Base-by-base conservation (phyloP, 768 basidiomycete species). In the Kwoniella sp. region DNA sequence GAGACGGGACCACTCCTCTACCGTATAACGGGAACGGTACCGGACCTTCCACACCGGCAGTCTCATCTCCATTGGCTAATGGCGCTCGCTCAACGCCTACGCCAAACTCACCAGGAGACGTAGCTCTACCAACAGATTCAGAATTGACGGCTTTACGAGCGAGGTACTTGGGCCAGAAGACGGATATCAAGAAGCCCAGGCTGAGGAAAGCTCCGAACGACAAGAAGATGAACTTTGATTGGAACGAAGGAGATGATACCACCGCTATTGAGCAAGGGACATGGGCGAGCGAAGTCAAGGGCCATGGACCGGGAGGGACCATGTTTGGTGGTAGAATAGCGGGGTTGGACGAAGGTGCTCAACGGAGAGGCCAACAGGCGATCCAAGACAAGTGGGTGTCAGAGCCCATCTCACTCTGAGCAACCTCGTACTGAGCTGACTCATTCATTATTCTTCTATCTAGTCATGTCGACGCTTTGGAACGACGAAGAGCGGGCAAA, bases 151-250 rank as follows among this genome's bases (percentile, higher is more conserved):
- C 89, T 0, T 88, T 98, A 70, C 88, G 92, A 8, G 91, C 93
- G 24, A 87, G 95, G 37, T 98, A 99, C 79, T 88, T 99, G 30
- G 96, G 96, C 4, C 60, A 67, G 49, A 70, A 70, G 60, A 53
- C 52, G 6, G 67, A 62, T 9, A 52, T 65, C 15, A 76, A 72
- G 63, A 73, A 72, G 50, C 68, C 73, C 13, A 36, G 67, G 37
- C 13, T 67, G 2, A 62, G 71, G n/a, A 78, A 78, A 69, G 92
- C 90, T 86, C 40, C 40, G 4, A 91, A 90, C 76, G 92, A 94
- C 80, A 88, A 92, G 80, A 95, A 95, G 81, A 92, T 98, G 77
- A 91, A 95, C n/a, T 99, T 99, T 75, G 96, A 98, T 79, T 99
- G 96, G 96, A 93, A 95, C 75, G 88, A 88, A 53, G 90, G 89